These are phyloP conservation scores for Escovopsis sp. DNA, from an alignment of 2,329 filamentous ascomycete species.

Conservation along the genomic window DNA sequence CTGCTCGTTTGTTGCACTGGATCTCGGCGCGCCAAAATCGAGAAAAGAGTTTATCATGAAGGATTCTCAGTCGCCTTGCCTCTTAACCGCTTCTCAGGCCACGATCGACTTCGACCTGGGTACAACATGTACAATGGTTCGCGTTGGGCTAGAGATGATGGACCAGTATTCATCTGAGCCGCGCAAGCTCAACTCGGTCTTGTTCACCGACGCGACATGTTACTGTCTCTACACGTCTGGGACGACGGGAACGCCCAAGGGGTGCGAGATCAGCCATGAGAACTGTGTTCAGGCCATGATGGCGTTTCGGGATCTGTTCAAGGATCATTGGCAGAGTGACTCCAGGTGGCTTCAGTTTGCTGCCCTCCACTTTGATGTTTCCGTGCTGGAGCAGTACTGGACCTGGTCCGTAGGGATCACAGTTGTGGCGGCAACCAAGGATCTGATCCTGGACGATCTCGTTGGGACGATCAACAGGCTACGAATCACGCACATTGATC, in stretches of 20 bases:
- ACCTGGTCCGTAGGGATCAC: conserved; percentile 85
- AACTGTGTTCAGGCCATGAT: conserved; percentile 84
- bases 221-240: conserved; percentile 83
- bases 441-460: conserved; percentile 75
- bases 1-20: conserved; percentile 66
- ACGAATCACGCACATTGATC: conserved; percentile 74
- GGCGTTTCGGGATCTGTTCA: conserved; percentile 67
- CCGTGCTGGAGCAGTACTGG: conserved; percentile 88
- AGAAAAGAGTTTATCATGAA: conserved; percentile 64
- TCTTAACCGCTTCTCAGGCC: conserved; percentile 37
- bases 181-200: conserved; percentile 2
- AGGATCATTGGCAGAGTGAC: conserved; percentile 51
- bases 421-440: conserved; percentile 65
- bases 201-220: conserved; percentile 41
- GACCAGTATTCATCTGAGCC: conserved; percentile 7
- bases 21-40: conserved; percentile 54
- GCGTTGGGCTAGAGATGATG: conserved; percentile 18
- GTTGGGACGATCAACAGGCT: conserved; percentile 55
- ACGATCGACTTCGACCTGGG: conserved; percentile 19
- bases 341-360: conserved; percentile 89
- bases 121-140: conserved; percentile 17
- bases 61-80: conserved; percentile 51
- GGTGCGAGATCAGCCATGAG: conserved; percentile 75
- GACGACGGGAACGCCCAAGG: conserved; percentile 75
- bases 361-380: conserved; percentile 88